A percentile compares a stretch with the other conserved stretches of the same genome.
These are phyloP conservation scores for Hortiboletus campestris DNA, from an alignment of 768 basidiomycete genomes.

Conservation along the genomic window DNA sequence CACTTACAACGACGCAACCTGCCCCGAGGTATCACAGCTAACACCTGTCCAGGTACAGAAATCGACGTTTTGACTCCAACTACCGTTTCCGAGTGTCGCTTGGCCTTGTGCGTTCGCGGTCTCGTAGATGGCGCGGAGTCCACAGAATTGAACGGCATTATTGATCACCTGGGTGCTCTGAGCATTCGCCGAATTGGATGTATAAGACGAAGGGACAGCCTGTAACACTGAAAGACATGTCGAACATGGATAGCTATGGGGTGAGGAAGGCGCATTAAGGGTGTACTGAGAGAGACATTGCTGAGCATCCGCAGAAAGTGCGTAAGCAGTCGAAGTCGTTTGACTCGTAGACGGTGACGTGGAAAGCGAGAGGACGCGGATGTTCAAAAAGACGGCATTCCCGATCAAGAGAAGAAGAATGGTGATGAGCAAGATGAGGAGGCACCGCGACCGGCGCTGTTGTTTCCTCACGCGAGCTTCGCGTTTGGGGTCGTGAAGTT, in stretches of 20 bases:
- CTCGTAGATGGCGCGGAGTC: conserved; percentile 44
- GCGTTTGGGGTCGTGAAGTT: conserved; percentile 18
- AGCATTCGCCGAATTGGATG: conserved; percentile 28
- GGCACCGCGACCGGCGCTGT: conserved; percentile 31
- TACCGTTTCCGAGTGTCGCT: conserved; percentile 37
- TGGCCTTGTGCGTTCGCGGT: conserved; percentile 38
- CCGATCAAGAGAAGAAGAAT: conserved; percentile 43
- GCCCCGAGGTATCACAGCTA: conserved; percentile 40
- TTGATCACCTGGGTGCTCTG: conserved; percentile 33
- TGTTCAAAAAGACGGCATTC: conserved; percentile 38
- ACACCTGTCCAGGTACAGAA: conserved; percentile 51
- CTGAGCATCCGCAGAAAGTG: conserved; percentile 39
- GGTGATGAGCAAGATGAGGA: conserved; percentile 36
- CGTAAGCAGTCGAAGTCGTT: conserved; percentile 23
- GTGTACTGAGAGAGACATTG: conserved; percentile 47
- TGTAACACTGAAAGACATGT: conserved; percentile 43
- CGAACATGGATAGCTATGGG: conserved; percentile 45
- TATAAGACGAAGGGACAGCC: conserved; percentile 36
- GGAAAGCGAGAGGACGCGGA: conserved; percentile 31
- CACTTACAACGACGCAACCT: conserved; percentile 42
- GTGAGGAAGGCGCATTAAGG: conserved; percentile 43
- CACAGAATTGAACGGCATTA: conserved; percentile 47
- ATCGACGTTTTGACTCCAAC: conserved; percentile 44
- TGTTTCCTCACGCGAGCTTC: conserved; percentile 23
- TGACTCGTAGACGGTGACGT: conserved; percentile 15